These are phyloP conservation scores for Myochromella boudieri DNA, from an alignment of 768 basidiomycete genomes.

Conservation along the genomic window DNA sequence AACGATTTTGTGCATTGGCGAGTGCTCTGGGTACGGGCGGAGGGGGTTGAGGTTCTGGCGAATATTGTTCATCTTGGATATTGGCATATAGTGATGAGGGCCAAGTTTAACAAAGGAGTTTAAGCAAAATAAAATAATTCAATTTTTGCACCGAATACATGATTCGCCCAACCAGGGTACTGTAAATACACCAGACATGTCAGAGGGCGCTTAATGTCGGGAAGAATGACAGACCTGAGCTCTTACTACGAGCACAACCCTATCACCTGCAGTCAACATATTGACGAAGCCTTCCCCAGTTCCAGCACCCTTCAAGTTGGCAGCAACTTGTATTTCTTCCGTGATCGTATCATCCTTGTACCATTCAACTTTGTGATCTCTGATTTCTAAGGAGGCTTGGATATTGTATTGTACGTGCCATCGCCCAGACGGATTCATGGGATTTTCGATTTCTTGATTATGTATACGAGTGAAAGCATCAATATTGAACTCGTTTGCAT, in stretches of 20 bases:
- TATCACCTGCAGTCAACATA: slow-evolving; percentile 20
- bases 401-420: slow-evolving; percentile 31
- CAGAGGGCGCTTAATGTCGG: neutral
- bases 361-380: slow-evolving; percentile 25
- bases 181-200: slow-evolving; percentile 6
- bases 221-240: slow-evolving; percentile 22
- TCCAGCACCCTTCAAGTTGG: slow-evolving; percentile 13
- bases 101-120: neutral
- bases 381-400: slow-evolving; percentile 18
- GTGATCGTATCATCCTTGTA: slow-evolving; percentile 9
- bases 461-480: neutral
- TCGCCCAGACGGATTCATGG: slow-evolving; percentile 6
- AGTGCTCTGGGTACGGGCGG: too few species aligned
- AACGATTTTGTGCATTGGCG: too few species aligned
- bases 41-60: too few species aligned
- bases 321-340: slow-evolving; percentile 13
- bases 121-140: slow-evolving; percentile 26
- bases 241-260: slow-evolving; percentile 24
- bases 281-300: slow-evolving; percentile 20
- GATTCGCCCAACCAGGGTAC: slow-evolving; percentile 30
- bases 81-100: too few species aligned
- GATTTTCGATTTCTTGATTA: slow-evolving; percentile 14
- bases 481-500: slow-evolving; percentile 4
- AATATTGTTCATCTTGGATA: too few species aligned
- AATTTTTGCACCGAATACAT: slow-evolving; percentile 21